phyloP scores from a whole-genome alignment of 768 basidiomycete species.

The Cystobasidium ongulense region DNA sequence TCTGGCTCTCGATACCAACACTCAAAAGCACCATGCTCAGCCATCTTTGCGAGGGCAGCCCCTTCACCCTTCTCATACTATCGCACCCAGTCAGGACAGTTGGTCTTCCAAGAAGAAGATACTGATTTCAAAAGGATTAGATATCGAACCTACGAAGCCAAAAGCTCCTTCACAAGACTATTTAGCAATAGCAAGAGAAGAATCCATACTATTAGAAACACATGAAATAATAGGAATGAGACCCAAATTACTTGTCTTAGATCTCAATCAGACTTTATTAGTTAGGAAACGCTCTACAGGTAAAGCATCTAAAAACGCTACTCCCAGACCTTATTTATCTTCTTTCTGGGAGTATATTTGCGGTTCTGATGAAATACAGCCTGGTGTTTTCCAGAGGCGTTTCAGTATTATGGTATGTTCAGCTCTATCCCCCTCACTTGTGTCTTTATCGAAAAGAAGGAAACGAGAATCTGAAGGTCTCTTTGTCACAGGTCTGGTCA shows the following conservation, averaged over 20 bases:
- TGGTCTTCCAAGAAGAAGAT: slow-evolving; percentile 16
- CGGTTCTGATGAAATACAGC: slow-evolving; percentile 1
- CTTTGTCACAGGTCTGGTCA: slow-evolving; percentile 28
- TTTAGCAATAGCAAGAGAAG: not conserved
- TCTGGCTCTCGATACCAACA: too few relatives aligned
- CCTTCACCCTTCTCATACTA: not conserved
- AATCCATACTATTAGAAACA: not conserved
- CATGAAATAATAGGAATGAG: not conserved
- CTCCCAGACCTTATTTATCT: slow-evolving; percentile 35
- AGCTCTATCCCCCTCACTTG: too few relatives aligned
- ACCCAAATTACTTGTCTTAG: slow-evolving; percentile 35
- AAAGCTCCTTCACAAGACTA: not conserved
- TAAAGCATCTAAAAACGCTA: slow-evolving; percentile 18
- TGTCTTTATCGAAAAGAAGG: too few relatives aligned
- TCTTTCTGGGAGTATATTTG: slow-evolving; percentile 38
- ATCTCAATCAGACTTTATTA: slow-evolving; percentile 39
- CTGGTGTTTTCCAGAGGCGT: slow-evolving; percentile 3
- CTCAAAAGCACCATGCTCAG: not conserved
- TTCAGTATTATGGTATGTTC: slow-evolving; percentile 25
- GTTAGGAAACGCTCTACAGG: slow-evolving; percentile 21
- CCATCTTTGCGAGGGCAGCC: not conserved
- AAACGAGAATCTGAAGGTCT: not conserved
- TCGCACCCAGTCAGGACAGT: not conserved
- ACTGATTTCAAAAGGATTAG: not conserved
- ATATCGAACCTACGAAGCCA: too few relatives aligned